phyloP scores from a whole-genome alignment of 2,329 filamentous ascomycete genomes.

The Alternaria sp. region DNA sequence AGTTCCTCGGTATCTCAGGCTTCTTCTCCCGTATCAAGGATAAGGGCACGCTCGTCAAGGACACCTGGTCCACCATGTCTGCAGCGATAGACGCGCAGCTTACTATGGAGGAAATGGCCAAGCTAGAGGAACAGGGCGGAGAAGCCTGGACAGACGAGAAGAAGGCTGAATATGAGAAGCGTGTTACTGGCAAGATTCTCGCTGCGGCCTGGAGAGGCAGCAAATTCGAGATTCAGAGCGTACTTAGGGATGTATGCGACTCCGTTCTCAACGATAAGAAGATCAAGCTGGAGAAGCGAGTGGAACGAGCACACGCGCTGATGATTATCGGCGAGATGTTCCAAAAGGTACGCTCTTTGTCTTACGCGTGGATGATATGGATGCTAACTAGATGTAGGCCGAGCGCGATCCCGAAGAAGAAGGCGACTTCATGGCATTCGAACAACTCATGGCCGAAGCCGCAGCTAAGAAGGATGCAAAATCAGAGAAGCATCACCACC shows the following conservation, averaged over 20 bases:
- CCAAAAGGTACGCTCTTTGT: conserved; percentile 70
- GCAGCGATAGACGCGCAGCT: conserved; percentile 97
- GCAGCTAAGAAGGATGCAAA: conserved; percentile 90
- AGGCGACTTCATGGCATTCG: conserved; percentile 98
- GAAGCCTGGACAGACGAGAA: conserved; percentile 99
- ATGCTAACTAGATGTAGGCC: conserved; percentile 63
- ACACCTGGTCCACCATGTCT: conserved; percentile 97
- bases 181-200: conserved; percentile 96
- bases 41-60: conserved; percentile 95
- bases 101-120: conserved; percentile 99
- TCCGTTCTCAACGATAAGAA: conserved; percentile 80
- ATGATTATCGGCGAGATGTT: conserved; percentile 90
- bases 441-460: conserved; percentile 96
- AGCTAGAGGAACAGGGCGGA: conserved; percentile 90
- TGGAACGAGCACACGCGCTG: conserved; percentile 90
- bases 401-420: conserved; percentile 93
- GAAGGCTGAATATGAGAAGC: conserved; percentile 92
- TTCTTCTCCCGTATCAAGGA: conserved; percentile 96
- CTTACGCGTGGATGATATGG: neutral
- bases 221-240: conserved; percentile 98
- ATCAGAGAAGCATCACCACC: conserved; percentile 76
- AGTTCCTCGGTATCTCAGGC: conserved; percentile 93
- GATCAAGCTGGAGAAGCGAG: conserved; percentile 80
- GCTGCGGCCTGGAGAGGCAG: conserved; percentile 95
- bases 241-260: conserved; percentile 94